Conservation (phyloP, 2,329 filamentous ascomycete genomes). For the Polychaeton citri region DNA sequence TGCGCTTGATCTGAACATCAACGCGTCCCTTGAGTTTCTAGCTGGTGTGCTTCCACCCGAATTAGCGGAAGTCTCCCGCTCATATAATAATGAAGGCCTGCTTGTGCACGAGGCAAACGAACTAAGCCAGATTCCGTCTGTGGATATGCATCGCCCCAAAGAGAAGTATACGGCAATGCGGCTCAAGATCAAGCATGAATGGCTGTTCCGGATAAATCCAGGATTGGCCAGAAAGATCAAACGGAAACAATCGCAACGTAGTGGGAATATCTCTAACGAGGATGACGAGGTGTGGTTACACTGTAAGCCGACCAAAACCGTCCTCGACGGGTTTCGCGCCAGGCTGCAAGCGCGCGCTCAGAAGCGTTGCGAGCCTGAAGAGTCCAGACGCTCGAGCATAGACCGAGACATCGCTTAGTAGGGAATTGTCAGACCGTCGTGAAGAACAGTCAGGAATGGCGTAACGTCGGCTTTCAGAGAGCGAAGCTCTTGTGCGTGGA, state of each 20-base stretch:
- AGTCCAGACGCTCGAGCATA: too few species aligned
- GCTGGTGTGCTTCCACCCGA: conserved; percentile 37
- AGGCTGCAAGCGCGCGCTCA: neutral
- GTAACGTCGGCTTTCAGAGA: too few species aligned
- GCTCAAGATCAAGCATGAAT: conserved; percentile 46
- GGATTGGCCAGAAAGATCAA: conserved; percentile 30
- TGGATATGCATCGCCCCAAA: conserved; percentile 37
- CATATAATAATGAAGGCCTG: conserved; percentile 40
- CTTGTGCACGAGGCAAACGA: conserved; percentile 21
- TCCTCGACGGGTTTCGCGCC: neutral
- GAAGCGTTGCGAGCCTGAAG: too few species aligned
- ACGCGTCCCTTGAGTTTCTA: conserved; percentile 50
- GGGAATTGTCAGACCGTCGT: too few species aligned
- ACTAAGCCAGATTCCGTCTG: conserved; percentile 35
- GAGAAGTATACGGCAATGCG: conserved; percentile 46
- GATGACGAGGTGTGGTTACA: conserved; percentile 43
- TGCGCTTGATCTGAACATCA: conserved; percentile 50
- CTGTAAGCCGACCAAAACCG: conserved; percentile 21
- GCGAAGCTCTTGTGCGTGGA: too few species aligned
- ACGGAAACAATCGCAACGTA: conserved; percentile 19
- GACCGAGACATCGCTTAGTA: too few species aligned
- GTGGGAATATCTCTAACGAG: conserved; percentile 24
- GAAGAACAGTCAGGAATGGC: too few species aligned
- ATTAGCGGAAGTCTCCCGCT: conserved; percentile 35
- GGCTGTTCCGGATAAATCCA: conserved; percentile 35